Evolutionary conservation across 148 eudicot genomes (phyloP), one percentile per base, ranked within the genome.

Genomic region (Spergularia marina): DNA sequence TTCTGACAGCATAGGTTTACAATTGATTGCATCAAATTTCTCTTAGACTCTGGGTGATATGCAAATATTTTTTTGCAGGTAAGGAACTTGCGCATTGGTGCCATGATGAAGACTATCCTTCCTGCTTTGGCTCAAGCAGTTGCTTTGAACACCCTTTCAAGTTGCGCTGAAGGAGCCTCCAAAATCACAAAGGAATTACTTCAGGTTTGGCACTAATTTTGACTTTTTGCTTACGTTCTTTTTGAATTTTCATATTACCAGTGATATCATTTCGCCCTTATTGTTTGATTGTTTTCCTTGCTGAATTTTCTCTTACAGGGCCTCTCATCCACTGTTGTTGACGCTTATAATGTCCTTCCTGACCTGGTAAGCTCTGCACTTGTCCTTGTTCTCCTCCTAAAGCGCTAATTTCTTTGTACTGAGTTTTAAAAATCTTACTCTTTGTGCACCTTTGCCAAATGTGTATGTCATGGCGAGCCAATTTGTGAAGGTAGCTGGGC

Each of bases 61-160:
- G 36, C 71, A 68, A 55, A 44, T 6, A 40, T 69, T 40, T 40
- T 53, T 39, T 34, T 76, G 20, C 73, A 96, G 99, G 98, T 92
- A 51, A 88, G 97, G 83, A 96, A 92, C 85, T 81, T 96, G 68
- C 87, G 99, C 49, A 96, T 96, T 85, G 99, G 99, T 73, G 99
- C 99, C 67, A 96, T 92, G 98, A 88, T 92, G 97, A 89, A 86
- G 84, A 92, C 98, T 75, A 81, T 96, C 78, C 82, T 96, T 65
- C 99, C 99, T 30, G 97, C 98, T 73, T 83, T 96, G 89, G 98
- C 99, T 77, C 99, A 96, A 74, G 99, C 99, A 62, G 89, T 96
- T 74, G 97, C 83, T 72, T 76, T 92, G 90, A 88, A 87, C 78
- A 78, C 91, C 39, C 62, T 69, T 66, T 58, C 83, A 39, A 21